phyloP scores from a whole-genome alignment of 2,329 filamentous ascomycete species.

The Teratosphaeria destructans region DNA sequence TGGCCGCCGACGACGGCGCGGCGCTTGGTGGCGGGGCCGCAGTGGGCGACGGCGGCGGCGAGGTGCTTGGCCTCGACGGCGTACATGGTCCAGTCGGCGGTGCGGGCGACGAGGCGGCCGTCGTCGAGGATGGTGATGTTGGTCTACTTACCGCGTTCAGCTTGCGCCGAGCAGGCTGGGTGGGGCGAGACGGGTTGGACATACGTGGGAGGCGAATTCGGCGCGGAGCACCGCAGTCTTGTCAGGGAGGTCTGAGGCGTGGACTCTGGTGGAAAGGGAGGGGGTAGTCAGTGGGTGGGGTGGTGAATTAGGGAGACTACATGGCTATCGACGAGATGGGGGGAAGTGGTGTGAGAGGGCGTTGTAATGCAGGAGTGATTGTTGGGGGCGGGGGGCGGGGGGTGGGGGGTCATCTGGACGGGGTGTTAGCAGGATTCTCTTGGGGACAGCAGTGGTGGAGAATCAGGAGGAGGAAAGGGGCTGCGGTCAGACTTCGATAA shows the following conservation, averaged over 20 bases:
- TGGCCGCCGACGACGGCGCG: conserved; percentile 94
- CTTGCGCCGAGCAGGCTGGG: conserved; percentile 10
- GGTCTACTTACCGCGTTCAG: conserved; percentile 52
- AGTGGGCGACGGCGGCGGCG: conserved; percentile 74
- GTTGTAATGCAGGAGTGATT: not conserved
- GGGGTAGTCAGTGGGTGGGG: not conserved
- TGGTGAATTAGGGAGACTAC: not conserved
- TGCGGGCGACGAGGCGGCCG: conserved; percentile 89
- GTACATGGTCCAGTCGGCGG: conserved; percentile 98
- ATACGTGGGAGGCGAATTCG: conserved; percentile 83
- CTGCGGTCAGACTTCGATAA: conserved; percentile 69
- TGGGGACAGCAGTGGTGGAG: not conserved
- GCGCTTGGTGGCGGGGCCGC: conserved; percentile 89
- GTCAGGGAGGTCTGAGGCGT: conserved; percentile 87
- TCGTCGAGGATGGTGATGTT: conserved; percentile 78
- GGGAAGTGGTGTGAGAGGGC: not conserved
- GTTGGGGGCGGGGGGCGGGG: too few relatives aligned
- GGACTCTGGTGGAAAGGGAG: conserved; percentile 52
- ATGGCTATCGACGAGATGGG: not conserved
- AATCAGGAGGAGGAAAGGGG: conserved; percentile 2
- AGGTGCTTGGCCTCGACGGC: conserved; percentile 92
- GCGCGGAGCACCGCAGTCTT: conserved; percentile 70
- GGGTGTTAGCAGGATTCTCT: not conserved
- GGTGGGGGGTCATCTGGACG: not conserved
- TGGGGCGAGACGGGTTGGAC: conserved; percentile 24